A percentile compares a stretch with the other conserved stretches of the same genome.
phyloP scores from a whole-genome alignment of 768 basidiomycete species.

The Mycena crocata region DNA sequence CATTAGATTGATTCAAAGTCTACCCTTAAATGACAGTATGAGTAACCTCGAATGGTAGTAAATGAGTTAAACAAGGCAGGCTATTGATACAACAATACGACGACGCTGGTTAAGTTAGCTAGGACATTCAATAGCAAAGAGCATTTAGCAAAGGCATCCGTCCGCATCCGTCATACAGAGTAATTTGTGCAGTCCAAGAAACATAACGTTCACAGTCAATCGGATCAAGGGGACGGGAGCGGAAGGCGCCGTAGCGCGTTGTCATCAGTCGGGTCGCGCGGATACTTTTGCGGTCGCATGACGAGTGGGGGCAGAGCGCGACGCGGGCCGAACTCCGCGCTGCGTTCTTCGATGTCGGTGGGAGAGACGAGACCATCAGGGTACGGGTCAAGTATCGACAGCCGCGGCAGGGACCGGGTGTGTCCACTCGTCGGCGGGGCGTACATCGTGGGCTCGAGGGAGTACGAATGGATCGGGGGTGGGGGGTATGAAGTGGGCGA shows the following conservation, averaged over 20 bases:
- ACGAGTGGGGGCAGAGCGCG: conserved; percentile 70
- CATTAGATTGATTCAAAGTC: conserved; percentile 14
- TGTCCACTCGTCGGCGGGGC: neutral
- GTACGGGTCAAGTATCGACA: conserved; percentile 28
- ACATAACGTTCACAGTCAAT: neutral
- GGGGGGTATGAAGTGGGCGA: conserved; percentile 10
- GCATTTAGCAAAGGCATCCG: neutral
- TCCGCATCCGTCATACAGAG: no score
- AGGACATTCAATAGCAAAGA: neutral
- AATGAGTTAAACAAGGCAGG: neutral
- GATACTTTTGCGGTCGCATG: conserved; percentile 65
- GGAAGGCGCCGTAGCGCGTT: conserved; percentile 60
- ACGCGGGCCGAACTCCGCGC: conserved; percentile 42
- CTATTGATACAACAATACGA: conserved; percentile 30
- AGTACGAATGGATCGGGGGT: neutral
- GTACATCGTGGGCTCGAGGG: neutral
- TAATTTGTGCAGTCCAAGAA: neutral
- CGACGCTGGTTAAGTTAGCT: conserved; percentile 4
- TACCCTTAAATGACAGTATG: neutral
- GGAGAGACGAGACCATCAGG: conserved; percentile 21
- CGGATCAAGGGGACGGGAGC: neutral
- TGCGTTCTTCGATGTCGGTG: conserved; percentile 32
- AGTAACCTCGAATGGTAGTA: conserved; percentile 16
- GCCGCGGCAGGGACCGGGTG: conserved; percentile 20
- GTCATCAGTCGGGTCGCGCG: conserved; percentile 73